Conservation (phyloP, 495 filamentous ascomycete genomes). For the Parathielavia hyrcaniae region DNA sequence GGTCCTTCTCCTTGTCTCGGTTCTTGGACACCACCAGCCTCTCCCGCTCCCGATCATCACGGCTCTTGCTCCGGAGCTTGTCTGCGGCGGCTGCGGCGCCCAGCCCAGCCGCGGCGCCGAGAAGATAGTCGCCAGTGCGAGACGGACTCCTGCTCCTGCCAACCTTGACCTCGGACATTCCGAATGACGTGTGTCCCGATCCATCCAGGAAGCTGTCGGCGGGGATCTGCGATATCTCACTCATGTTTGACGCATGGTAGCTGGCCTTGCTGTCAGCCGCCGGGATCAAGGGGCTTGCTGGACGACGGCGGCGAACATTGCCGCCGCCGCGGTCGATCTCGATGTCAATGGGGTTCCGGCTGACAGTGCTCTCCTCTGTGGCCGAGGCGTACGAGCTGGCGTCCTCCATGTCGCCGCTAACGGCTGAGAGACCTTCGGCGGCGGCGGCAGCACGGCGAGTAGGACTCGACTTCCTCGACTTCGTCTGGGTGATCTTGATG, state of each 20-base stretch:
- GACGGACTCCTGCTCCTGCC: conserved; percentile 34
- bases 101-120: conserved; percentile 34
- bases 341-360: conserved; percentile 71
- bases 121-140: conserved; percentile 32
- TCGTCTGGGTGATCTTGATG: conserved; percentile 75
- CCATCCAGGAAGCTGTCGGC: conserved; percentile 85
- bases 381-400: conserved; percentile 62
- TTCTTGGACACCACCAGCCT: conserved; percentile 25
- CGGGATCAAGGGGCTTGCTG: conserved; percentile 51
- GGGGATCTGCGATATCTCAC: conserved; percentile 87
- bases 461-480: conserved; percentile 51
- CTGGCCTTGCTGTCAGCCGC: conserved; percentile 50
- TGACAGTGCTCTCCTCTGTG: conserved; percentile 68
- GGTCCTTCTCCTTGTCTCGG: conserved; percentile 34
- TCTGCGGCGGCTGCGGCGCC: conserved; percentile 45
- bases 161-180: conserved; percentile 33
- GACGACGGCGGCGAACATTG: conserved; percentile 42
- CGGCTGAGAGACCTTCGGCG: conserved; percentile 37
- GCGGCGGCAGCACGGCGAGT: conserved; percentile 58
- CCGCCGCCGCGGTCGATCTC: conserved; percentile 52
- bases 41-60: conserved; percentile 36
- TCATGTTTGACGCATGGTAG: conserved; percentile 54
- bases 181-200: conserved; percentile 33
- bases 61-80: conserved; percentile 40
- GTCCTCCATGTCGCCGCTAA: conserved; percentile 51